A percentile compares a stretch with the other conserved stretches of the same genome.
These are phyloP conservation scores for Akebia trifoliata DNA, from an alignment of 164 flowering plant genomes.

Conservation along the genomic window DNA sequence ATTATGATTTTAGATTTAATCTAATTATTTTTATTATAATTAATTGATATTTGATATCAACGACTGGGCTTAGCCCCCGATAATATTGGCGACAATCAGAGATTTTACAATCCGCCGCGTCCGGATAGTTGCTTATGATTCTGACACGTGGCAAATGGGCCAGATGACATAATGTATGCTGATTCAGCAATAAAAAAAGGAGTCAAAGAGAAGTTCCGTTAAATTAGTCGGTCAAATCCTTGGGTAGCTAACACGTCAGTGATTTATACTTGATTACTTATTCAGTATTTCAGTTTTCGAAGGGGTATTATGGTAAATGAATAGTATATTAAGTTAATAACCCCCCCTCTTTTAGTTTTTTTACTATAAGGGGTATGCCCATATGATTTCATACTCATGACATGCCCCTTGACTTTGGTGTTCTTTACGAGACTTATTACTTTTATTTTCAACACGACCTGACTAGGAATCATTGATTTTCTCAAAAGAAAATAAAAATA, in stretches of 20 bases:
- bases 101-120: constrained; percentile 32
- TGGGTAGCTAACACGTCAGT: constrained; percentile 14
- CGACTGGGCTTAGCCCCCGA: no score
- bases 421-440: no score
- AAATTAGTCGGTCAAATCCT: constrained; percentile 31
- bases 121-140: not conserved
- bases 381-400: no score
- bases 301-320: not conserved
- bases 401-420: no score
- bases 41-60: no score
- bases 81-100: no score
- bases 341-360: not conserved
- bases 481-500: no score
- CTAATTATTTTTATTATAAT: not conserved
- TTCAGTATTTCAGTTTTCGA: no score
- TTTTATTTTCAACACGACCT: no score
- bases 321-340: not conserved
- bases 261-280: no score
- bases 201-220: no score
- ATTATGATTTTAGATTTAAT: not conserved
- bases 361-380: not conserved
- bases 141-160: constrained; percentile 9
- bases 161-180: constrained; percentile 1
- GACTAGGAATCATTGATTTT: no score
- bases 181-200: constrained; percentile 22